Evolutionary conservation across 225 moss, liverwort and hornwort genomes (phyloP).

Genomic region (Thuidium tamariscinum): DNA sequence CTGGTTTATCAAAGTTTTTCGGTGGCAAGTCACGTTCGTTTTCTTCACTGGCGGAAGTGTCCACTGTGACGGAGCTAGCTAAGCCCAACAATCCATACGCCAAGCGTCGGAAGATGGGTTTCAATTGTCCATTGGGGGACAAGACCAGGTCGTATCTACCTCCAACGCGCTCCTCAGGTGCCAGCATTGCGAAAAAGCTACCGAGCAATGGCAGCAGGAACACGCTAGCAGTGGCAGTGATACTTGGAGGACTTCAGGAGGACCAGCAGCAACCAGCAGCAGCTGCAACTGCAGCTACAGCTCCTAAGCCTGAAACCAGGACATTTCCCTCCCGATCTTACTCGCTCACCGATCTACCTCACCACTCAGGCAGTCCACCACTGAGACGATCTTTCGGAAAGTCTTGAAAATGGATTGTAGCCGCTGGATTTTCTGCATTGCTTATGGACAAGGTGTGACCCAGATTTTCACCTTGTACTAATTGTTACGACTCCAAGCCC

Average conservation of each 20-base stretch:
- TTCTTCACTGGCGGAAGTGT: slow-evolving; percentile 54
- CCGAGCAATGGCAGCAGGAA: slow-evolving; percentile 50
- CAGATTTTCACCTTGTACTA: neutral
- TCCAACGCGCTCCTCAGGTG: slow-evolving; percentile 39
- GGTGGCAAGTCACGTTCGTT: slow-evolving; percentile 83
- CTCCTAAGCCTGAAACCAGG: neutral
- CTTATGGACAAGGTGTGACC: neutral
- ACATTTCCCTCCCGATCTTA: slow-evolving; percentile 30
- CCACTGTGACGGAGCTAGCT: slow-evolving; percentile 50
- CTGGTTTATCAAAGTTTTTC: slow-evolving; percentile 72
- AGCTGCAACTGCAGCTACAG: neutral
- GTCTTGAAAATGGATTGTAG: neutral
- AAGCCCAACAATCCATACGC: slow-evolving; percentile 78
- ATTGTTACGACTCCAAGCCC: neutral
- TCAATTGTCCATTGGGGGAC: slow-evolving; percentile 35
- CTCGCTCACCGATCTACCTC: slow-evolving; percentile 47
- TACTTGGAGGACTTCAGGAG: slow-evolving; percentile 27
- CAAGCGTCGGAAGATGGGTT: slow-evolving; percentile 52
- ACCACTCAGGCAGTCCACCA: neutral
- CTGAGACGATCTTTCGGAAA: slow-evolving; percentile 4
- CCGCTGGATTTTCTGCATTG: neutral
- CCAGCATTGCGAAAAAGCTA: slow-evolving; percentile 60
- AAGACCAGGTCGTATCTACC: slow-evolving; percentile 67
- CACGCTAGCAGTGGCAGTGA: slow-evolving; percentile 56
- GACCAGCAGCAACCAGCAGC: neutral